Evolutionary conservation across 495 filamentous ascomycete species (phyloP), one percentile per base, ranked within the genome.

Genomic region (Penicillium longicatenatum): DNA sequence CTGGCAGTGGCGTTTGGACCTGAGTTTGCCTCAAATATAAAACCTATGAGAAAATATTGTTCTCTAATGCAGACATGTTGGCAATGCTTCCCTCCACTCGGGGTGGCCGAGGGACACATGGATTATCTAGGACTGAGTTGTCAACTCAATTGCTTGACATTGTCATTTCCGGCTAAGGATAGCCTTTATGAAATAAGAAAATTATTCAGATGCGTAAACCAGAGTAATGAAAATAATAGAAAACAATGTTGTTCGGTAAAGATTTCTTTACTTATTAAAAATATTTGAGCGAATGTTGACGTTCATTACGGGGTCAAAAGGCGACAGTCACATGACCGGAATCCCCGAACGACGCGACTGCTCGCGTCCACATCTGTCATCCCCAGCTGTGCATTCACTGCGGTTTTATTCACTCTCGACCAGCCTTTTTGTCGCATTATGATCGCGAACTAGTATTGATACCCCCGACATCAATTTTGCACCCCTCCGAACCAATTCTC

Each of bases 1-100:
- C 33, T 61, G 54, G 52, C 54, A 51, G 54, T 54, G 50, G 50
- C 50, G 59, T 26, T 37, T 45, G 24, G 35, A 24, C 42, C 12
- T 22, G 10, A 16, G 17, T 20, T 44, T 44, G 17, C 14, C 10
- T 42, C 26, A 14, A 37, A 19, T 49, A 20, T 21, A 47, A 31
- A 31, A n/a, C 29, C 29, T 31, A 7, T 31, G 29, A 12, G 10
- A 35, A 35, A 35, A 30, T 6, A 17, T 17, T 31, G 14, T 2
- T 9, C 6, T 14, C 0, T 9, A 26, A 26, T 9, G 10, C 21
- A 21, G 21, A 24, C 10, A 19, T 41, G 14, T 46, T 11, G 29
- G 33, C 22, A 14, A 11, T 47, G 35, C 44, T 26, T 10, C 22
- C 16, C 16, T 31, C 47, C 41, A 50, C 5, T 52, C 55, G 48